Evolutionary conservation across 306 rosid species (phyloP).

Genomic region (Oemleria cerasiformis): DNA sequence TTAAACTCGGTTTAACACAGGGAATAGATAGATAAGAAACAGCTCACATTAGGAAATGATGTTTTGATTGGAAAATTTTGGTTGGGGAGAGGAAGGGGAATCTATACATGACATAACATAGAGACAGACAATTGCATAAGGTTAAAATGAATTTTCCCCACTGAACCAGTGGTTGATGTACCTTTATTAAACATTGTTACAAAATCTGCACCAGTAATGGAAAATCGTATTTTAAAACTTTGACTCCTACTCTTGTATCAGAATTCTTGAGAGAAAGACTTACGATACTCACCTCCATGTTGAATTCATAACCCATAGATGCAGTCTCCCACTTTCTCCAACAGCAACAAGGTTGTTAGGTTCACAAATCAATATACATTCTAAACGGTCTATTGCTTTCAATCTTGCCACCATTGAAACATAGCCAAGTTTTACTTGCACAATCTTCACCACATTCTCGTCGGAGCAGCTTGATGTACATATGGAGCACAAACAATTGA

Average conservation of each 20-base stretch:
- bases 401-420: constrained; percentile 60
- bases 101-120: not conserved
- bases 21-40: constrained; percentile 6
- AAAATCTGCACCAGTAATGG: not conserved
- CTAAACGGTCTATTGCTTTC: constrained; percentile 46
- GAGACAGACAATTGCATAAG: not conserved
- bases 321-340: constrained; percentile 82
- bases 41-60: not conserved
- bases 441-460: constrained; percentile 71
- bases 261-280: constrained; percentile 7
- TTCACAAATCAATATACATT: constrained; percentile 64
- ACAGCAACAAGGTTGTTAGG: constrained; percentile 71
- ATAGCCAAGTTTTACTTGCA: constrained; percentile 64
- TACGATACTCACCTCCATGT: constrained; percentile 64
- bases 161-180: not conserved
- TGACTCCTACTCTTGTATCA: not conserved
- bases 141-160: not conserved
- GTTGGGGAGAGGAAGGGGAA: not conserved
- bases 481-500: constrained; percentile 65
- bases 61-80: not conserved
- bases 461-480: constrained; percentile 54
- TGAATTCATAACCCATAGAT: constrained; percentile 85
- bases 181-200: not conserved
- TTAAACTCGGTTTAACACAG: constrained; percentile 14
- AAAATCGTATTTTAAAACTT: not conserved